These are phyloP conservation scores for Colletotrichum paranaense DNA, from an alignment of 2,329 filamentous ascomycete genomes.

Conservation along the genomic window DNA sequence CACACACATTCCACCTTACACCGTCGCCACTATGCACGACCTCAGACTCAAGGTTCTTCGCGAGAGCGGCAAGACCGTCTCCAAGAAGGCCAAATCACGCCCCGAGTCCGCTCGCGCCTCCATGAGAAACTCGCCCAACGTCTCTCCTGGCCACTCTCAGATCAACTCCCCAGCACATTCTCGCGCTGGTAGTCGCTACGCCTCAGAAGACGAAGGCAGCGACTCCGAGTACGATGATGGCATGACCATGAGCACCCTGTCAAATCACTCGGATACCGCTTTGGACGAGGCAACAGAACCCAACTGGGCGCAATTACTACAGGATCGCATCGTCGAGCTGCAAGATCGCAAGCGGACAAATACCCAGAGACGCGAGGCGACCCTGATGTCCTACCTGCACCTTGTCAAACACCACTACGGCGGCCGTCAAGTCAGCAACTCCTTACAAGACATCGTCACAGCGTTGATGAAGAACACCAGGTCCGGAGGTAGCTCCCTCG, in stretches of 20 bases:
- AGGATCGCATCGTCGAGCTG: conserved; percentile 76
- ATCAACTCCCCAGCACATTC: conserved; percentile 69
- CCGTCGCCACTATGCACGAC: conserved; percentile 64
- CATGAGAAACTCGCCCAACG: conserved; percentile 65
- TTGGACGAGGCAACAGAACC: conserved; percentile 66
- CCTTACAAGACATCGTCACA: conserved; percentile 70
- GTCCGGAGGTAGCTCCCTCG: conserved; percentile 73
- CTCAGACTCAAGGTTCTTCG: conserved; percentile 75
- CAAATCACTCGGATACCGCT: conserved; percentile 58
- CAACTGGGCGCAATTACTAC: conserved; percentile 72
- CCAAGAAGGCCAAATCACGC: conserved; percentile 72
- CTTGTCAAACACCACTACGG: conserved; percentile 77
- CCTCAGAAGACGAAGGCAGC: conserved; percentile 72
- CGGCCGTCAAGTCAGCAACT: conserved; percentile 68
- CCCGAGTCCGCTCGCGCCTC: conserved; percentile 69
- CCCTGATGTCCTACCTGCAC: conserved; percentile 70
- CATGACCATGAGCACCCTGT: conserved; percentile 56
- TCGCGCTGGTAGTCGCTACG: conserved; percentile 69
- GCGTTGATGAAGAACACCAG: conserved; percentile 79
- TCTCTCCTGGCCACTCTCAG: conserved; percentile 69
- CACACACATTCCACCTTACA: not conserved
- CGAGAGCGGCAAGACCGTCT: conserved; percentile 78
- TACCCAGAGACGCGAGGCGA: conserved; percentile 74
- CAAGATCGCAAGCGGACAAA: conserved; percentile 82
- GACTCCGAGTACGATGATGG: conserved; percentile 64